A percentile compares a stretch with the other conserved stretches of the same genome.
Conservation (phyloP, 1,139 yeast genomes). For the Zygosaccharomyces sapae region DNA sequence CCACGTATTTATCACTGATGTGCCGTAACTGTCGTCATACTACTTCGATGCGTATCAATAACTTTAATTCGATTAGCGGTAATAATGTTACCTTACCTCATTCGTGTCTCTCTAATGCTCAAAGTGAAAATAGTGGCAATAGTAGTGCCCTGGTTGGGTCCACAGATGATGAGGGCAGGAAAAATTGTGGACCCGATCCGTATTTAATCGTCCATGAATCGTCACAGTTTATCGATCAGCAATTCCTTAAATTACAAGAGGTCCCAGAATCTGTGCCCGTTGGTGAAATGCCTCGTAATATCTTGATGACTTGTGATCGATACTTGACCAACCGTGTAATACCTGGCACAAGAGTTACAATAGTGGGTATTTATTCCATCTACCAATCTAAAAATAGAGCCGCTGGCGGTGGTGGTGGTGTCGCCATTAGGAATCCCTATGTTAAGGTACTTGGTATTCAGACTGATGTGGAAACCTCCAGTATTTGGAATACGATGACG, state of each 20-base stretch:
- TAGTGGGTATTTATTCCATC: slow-evolving; percentile 88
- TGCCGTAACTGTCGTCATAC: slow-evolving; percentile 88
- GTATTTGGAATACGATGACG: slow-evolving; percentile 53
- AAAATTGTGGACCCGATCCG: slow-evolving; percentile 85
- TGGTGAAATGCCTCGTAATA: slow-evolving; percentile 97
- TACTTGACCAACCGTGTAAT: slow-evolving; percentile 84
- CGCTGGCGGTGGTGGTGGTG: slow-evolving; percentile 41
- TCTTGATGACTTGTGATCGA: slow-evolving; percentile 81
- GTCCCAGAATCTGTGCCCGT: slow-evolving; percentile 99
- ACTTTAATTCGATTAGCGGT: slow-evolving; percentile 71
- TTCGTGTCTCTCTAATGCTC: slow-evolving; percentile 46
- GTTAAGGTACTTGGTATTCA: slow-evolving; percentile 82
- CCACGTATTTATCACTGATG: slow-evolving; percentile 76
- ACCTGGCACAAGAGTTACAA: slow-evolving; percentile 92
- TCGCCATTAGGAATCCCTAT: slow-evolving; percentile 92
- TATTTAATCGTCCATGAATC: slow-evolving; percentile 90
- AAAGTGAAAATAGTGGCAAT: slow-evolving; percentile 17
- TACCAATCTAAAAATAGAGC: slow-evolving; percentile 58
- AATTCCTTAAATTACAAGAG: slow-evolving; percentile 86
- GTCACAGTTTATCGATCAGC: slow-evolving; percentile 89
- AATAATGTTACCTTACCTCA: slow-evolving; percentile 64
- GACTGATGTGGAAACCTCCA: slow-evolving; percentile 71
- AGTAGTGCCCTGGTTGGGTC: slow-evolving; percentile 22
- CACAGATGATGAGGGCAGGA: slow-evolving; percentile 39
- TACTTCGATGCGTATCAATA: slow-evolving; percentile 55